These are phyloP conservation scores for Nannochloropsis salina DNA, from an alignment of 108 stramenopile species.

Conservation along the genomic window DNA sequence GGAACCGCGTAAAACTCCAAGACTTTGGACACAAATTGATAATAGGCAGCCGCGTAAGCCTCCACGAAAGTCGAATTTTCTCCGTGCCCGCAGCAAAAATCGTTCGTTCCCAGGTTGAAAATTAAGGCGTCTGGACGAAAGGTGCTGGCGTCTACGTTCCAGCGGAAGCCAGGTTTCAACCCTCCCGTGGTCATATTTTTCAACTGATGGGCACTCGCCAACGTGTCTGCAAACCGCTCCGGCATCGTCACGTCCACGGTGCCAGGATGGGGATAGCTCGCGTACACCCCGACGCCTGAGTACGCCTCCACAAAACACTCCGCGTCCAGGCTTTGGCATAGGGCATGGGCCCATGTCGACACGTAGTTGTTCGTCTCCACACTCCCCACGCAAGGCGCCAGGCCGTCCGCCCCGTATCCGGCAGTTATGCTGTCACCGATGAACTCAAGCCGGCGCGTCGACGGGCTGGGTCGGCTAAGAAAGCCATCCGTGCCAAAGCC, in stretches of 20 bases:
- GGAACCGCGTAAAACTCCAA: neutral
- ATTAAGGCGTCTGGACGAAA: neutral
- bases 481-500: neutral
- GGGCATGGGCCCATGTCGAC: neutral
- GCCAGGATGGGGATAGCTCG: neutral
- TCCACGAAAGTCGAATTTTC: neutral
- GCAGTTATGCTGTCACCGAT: neutral
- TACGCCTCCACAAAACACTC: slow-evolving; percentile 13
- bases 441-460: neutral
- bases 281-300: neutral
- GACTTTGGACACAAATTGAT: neutral
- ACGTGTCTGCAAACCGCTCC: neutral
- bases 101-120: neutral
- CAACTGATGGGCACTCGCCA: neutral
- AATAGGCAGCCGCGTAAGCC: neutral
- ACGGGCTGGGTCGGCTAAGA: neutral
- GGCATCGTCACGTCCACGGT: neutral
- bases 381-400: neutral
- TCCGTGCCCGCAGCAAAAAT: neutral
- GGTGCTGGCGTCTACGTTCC: neutral
- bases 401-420: neutral
- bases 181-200: neutral
- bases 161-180: neutral
- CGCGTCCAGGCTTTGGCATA: neutral
- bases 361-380: neutral